Evolutionary conservation across 1,284 basidiomycete genomes (phyloP), one percentile per base, ranked within the genome.

Genomic region (Inonotus hispidus): DNA sequence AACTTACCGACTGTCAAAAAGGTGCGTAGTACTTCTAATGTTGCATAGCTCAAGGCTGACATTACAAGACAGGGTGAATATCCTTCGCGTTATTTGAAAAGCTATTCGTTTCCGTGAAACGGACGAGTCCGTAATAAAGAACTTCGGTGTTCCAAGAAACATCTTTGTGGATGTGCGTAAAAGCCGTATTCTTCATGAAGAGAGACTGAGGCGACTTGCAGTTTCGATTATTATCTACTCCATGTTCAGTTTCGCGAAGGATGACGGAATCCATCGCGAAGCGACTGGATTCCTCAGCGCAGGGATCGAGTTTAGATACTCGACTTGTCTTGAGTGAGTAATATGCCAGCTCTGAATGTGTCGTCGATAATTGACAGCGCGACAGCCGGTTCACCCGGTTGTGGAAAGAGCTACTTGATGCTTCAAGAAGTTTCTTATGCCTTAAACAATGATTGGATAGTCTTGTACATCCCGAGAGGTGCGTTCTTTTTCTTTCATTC

Each of bases 391-490:
- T 71, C 79, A 1, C 65, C 80, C 6, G 95, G 95, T 1, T 84
- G 82, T 59, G 95, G 95, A 27, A 98, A 98, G 75, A 92, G 88
- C 60, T 85, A 83, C 64, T 74, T 93, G 21, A 75, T 98, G 23
- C 74, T 96, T 1, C 95, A 98, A 71, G 80, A 87, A 0, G 84
- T 92, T 0, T 80, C 90, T 35, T 88, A 94, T 65, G 88, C 87
- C 14, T 69, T 83, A 23, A 77, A 83, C 13, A 82, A 83, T 29
- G 82, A 83, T 14, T 97, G 92, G 90, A 79, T 96, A 41, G 92
- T 95, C 27, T 73, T 97, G 49, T 98, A 96, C 72, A 81, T 94
- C n/a, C 93, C 95, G 2, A 78, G 87, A 74, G 84, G 90, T 91
- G 47, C 39, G 79, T 65, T 13, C 55, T 29, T 27, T n/a, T n/a